A percentile compares a stretch with the other conserved stretches of the same genome.
These are phyloP conservation scores for Saccharomycopsis sp. DNA, from an alignment of 805 yeast species.

Conservation along the genomic window DNA sequence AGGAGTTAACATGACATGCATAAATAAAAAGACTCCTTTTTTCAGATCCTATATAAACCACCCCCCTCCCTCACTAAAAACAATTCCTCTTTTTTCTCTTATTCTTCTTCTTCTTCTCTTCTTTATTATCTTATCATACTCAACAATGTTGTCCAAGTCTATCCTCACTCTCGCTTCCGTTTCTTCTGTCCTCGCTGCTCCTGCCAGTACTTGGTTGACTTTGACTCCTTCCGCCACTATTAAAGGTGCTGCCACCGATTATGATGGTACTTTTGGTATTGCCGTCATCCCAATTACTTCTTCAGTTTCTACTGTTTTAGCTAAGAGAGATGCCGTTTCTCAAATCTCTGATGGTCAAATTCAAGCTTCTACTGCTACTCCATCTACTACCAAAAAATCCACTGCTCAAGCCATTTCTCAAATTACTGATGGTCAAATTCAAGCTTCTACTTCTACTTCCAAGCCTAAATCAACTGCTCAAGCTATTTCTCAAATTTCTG, in stretches of 20 bases:
- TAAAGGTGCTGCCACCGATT: slow-evolving; percentile 46
- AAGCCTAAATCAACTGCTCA: too few species aligned
- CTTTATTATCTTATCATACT: neutral
- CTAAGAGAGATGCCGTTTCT: slow-evolving; percentile 20
- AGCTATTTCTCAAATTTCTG: too few species aligned
- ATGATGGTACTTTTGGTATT: slow-evolving; percentile 53
- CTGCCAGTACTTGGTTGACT: slow-evolving; percentile 61
- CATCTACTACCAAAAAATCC: too few species aligned
- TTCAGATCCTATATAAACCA: neutral
- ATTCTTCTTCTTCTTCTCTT: neutral
- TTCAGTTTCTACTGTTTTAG: slow-evolving; percentile 22
- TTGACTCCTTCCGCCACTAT: slow-evolving; percentile 51
- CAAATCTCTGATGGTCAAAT: slow-evolving; percentile 23
- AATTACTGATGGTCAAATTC: slow-evolving; percentile 39
- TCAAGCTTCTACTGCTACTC: slow-evolving; percentile 29
- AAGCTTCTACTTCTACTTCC: slow-evolving; percentile 27
- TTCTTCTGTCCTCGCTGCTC: slow-evolving; percentile 45
- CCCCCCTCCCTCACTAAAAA: neutral
- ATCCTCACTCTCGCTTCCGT: slow-evolving; percentile 20
- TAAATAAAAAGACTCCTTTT: neutral
- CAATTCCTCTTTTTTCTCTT: neutral
- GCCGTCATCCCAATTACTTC: slow-evolving; percentile 44
- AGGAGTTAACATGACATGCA: neutral
- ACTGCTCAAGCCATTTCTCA: slow-evolving; percentile 30
- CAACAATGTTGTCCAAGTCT: slow-evolving; percentile 3